Conservation (phyloP, 1,139 yeast species). For the Scheffersomyces quercinus region DNA sequence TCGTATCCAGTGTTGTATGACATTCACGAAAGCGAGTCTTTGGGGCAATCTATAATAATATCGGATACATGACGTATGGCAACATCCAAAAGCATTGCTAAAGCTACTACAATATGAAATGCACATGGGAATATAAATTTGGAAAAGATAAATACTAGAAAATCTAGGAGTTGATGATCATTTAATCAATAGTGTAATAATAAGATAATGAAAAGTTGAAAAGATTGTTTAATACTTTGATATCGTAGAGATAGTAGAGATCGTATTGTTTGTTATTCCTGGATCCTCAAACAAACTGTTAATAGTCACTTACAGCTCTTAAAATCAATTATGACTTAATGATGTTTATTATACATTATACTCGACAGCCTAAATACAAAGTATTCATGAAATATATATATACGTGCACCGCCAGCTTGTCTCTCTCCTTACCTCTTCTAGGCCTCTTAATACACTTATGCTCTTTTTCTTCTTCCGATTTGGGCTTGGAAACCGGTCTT, state of each 20-base stretch:
- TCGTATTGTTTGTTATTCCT: too few relatives aligned
- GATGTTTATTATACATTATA: constrained; percentile 9
- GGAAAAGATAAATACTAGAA: too few relatives aligned
- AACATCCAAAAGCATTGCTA: too few relatives aligned
- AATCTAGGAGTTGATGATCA: too few relatives aligned
- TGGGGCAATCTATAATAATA: neutral
- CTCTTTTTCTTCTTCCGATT: constrained; percentile 74
- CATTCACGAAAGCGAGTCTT: neutral
- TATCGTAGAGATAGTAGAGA: too few relatives aligned
- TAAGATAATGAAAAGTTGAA: constrained; percentile 8
- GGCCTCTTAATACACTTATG: constrained; percentile 13
- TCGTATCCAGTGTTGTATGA: constrained; percentile 34
- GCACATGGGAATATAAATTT: too few relatives aligned
- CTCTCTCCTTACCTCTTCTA: too few relatives aligned
- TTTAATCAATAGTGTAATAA: constrained; percentile 1
- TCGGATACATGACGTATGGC: too few relatives aligned
- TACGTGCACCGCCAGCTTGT: constrained; percentile 1
- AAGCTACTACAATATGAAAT: too few relatives aligned
- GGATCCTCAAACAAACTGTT: too few relatives aligned
- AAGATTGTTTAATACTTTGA: constrained; percentile 1
- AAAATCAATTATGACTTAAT: too few relatives aligned
- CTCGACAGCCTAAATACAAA: neutral
- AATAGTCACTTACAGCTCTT: too few relatives aligned
- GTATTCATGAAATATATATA: constrained; percentile 4
- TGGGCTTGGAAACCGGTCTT: constrained; percentile 99